phyloP scores from a whole-genome alignment of 768 basidiomycete genomes.

The Auricularia sp. region DNA sequence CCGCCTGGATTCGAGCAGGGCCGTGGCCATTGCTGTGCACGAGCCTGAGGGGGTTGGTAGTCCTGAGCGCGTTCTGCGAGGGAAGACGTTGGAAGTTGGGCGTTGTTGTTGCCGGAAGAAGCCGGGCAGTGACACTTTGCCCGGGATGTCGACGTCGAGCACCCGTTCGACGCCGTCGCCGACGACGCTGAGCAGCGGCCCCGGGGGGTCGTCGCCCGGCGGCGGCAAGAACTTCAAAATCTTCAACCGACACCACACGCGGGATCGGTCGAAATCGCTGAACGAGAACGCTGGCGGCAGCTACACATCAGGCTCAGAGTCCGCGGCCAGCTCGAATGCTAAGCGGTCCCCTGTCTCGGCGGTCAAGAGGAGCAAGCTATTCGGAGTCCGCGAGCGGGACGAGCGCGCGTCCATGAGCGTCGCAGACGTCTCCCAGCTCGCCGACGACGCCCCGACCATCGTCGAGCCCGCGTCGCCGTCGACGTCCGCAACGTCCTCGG shows the following conservation, averaged over 20 bases:
- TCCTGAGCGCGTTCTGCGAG: too few relatives aligned
- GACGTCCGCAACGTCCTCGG: slow-evolving; percentile 35
- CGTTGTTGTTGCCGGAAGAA: too few relatives aligned
- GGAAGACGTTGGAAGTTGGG: too few relatives aligned
- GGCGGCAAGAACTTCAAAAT: slow-evolving; percentile 55
- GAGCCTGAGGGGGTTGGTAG: too few relatives aligned
- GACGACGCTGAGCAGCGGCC: neutral
- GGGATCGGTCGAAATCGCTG: slow-evolving; percentile 53
- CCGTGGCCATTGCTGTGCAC: too few relatives aligned
- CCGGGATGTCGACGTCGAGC: neutral
- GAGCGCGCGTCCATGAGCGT: slow-evolving; percentile 10
- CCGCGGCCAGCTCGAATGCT: slow-evolving; percentile 30
- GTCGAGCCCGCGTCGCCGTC: slow-evolving; percentile 46
- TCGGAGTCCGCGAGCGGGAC: slow-evolving; percentile 19
- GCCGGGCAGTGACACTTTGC: neutral
- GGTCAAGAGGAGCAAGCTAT: slow-evolving; percentile 25
- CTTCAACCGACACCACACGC: slow-evolving; percentile 47
- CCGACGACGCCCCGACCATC: slow-evolving; percentile 54
- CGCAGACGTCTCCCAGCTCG: slow-evolving; percentile 24
- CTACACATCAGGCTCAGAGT: slow-evolving; percentile 32
- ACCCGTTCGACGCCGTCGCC: slow-evolving; percentile 1
- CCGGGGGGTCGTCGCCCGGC: slow-evolving; percentile 18
- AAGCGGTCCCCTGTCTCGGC: slow-evolving; percentile 4
- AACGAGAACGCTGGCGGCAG: slow-evolving; percentile 27
- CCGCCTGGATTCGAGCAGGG: too few relatives aligned